Evolutionary conservation across 2,329 filamentous ascomycete genomes (phyloP).

Genomic region (Fusarium veterinarium): DNA sequence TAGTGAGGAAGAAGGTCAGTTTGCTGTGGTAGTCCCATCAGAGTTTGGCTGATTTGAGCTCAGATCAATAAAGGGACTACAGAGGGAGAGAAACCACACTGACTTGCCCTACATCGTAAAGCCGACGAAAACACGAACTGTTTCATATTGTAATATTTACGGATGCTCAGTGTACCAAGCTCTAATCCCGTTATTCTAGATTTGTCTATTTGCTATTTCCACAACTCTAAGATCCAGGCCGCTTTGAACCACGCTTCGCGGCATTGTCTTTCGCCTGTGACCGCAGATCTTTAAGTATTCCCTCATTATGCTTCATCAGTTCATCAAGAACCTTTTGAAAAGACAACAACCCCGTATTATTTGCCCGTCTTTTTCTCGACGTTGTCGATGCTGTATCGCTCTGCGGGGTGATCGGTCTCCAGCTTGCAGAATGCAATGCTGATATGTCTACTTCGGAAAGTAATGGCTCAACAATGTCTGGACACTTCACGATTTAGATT

Average conservation of each 20-base stretch:
- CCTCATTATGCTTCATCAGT: neutral
- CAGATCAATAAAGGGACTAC: accelerated
- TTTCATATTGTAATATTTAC: accelerated
- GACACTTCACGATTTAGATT: neutral
- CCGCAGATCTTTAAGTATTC: neutral
- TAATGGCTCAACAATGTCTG: neutral
- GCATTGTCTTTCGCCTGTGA: neutral
- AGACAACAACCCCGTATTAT: neutral
- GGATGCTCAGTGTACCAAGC: neutral
- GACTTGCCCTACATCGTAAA: accelerated
- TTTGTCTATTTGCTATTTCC: neutral
- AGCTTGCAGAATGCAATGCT: neutral
- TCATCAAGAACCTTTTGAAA: neutral
- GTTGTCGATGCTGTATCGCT: neutral
- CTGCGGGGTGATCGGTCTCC: neutral
- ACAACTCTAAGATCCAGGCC: too few relatives aligned
- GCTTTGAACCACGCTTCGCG: accelerated
- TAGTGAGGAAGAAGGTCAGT: neutral
- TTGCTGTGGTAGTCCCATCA: neutral
- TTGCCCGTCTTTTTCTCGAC: neutral
- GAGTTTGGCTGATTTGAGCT: accelerated
- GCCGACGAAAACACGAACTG: accelerated
- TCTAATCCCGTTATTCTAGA: neutral
- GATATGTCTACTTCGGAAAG: neutral
- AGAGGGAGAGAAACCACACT: neutral